These are phyloP conservation scores for Calonectria crousiana DNA, from an alignment of 2,329 filamentous ascomycete species.

Conservation along the genomic window DNA sequence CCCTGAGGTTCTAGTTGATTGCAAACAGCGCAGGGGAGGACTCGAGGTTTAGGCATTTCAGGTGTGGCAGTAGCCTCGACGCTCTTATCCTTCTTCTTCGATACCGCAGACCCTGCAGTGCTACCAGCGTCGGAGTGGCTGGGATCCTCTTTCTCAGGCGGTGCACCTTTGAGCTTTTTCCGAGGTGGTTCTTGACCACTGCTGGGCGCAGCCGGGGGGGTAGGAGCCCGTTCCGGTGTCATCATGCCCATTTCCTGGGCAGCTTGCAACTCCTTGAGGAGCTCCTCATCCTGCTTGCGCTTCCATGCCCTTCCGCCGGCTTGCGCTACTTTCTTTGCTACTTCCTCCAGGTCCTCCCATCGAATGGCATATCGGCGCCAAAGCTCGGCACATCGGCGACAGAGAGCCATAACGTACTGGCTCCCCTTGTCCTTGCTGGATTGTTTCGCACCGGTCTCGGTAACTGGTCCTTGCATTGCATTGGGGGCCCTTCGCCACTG, in stretches of 20 bases:
- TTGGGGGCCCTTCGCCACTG: slow-evolving; percentile 94
- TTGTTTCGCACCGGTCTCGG: slow-evolving; percentile 66
- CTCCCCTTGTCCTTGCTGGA: slow-evolving; percentile 82
- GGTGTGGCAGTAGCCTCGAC: slow-evolving; percentile 71
- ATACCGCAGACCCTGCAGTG: slow-evolving; percentile 50
- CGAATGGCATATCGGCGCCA: slow-evolving; percentile 97
- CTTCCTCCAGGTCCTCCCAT: slow-evolving; percentile 93
- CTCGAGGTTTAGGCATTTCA: slow-evolving; percentile 81
- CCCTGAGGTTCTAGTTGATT: slow-evolving; percentile 77
- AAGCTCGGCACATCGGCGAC: slow-evolving; percentile 88
- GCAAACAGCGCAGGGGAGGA: slow-evolving; percentile 89
- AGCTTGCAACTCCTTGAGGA: slow-evolving; percentile 78
- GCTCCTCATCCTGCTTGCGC: slow-evolving; percentile 90
- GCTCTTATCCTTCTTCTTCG: slow-evolving; percentile 72
- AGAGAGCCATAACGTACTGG: slow-evolving; percentile 84
- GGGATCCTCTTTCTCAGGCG: slow-evolving; percentile 64
- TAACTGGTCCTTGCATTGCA: slow-evolving; percentile 77
- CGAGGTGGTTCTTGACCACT: slow-evolving; percentile 66
- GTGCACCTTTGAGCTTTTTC: slow-evolving; percentile 72
- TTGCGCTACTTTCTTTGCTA: slow-evolving; percentile 86
- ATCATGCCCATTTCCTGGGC: slow-evolving; percentile 70
- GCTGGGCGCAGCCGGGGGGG: slow-evolving; percentile 45
- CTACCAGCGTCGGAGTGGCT: slow-evolving; percentile 59
- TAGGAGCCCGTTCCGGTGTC: slow-evolving; percentile 58
- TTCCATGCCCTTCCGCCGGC: slow-evolving; percentile 87